phyloP scores from a whole-genome alignment of 2,329 filamentous ascomycete genomes.

The Xylariaceae sp. region DNA sequence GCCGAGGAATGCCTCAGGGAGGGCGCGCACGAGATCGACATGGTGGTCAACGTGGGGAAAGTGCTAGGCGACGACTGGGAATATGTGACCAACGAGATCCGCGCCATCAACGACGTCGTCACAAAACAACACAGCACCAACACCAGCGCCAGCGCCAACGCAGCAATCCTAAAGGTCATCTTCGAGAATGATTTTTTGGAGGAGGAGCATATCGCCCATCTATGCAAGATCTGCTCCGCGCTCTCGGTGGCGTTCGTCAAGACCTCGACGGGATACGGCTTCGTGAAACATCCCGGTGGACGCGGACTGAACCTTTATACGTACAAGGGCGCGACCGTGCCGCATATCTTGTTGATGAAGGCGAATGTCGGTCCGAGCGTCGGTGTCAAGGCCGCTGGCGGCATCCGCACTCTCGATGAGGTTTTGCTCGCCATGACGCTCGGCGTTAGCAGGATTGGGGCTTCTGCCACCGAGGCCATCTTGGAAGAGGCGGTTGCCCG shows the following conservation, averaged over 20 bases:
- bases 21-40: slow-evolving; percentile 63
- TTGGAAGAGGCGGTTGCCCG: slow-evolving; percentile 59
- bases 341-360: slow-evolving; percentile 61
- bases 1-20: slow-evolving; percentile 53
- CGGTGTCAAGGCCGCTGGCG: slow-evolving; percentile 65
- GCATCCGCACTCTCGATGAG: slow-evolving; percentile 63
- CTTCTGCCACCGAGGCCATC: slow-evolving; percentile 61
- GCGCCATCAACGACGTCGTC: slow-evolving; percentile 56
- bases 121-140: slow-evolving; percentile 23
- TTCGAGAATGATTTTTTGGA: slow-evolving; percentile 66
- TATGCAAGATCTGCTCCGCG: slow-evolving; percentile 62
- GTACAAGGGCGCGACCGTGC: slow-evolving; percentile 60
- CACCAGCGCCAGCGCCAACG: slow-evolving; percentile 30
- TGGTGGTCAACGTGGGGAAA: slow-evolving; percentile 68
- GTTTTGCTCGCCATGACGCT: slow-evolving; percentile 60
- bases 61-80: slow-evolving; percentile 62
- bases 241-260: slow-evolving; percentile 64
- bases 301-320: too few species aligned
- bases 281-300: slow-evolving; percentile 61
- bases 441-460: slow-evolving; percentile 62
- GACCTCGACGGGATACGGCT: slow-evolving; percentile 67
- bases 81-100: slow-evolving; percentile 61
- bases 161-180: slow-evolving; percentile 63
- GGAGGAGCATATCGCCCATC: slow-evolving; percentile 55
- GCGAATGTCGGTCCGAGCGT: slow-evolving; percentile 50